Conservation (phyloP, 768 basidiomycete genomes). For the Agrocybe chaxingu region DNA sequence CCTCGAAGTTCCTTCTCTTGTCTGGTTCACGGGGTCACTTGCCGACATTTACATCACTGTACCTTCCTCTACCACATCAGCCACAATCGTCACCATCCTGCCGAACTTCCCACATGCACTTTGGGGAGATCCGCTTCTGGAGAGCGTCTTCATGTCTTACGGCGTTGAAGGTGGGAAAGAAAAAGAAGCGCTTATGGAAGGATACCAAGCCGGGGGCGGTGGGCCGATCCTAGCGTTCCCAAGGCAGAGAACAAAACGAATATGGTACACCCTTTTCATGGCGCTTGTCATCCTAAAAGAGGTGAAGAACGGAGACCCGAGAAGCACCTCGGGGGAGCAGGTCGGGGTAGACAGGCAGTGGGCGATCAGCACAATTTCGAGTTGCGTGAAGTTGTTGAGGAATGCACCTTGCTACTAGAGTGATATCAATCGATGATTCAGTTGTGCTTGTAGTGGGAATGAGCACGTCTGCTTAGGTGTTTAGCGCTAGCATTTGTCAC, state of each 20-base stretch:
- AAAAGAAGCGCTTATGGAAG: slow-evolving; percentile 48
- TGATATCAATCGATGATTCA: too few species aligned
- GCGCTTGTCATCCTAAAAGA: slow-evolving; percentile 52
- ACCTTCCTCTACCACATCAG: slow-evolving; percentile 18
- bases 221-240: slow-evolving; percentile 49
- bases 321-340: background rate
- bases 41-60: slow-evolving; percentile 55
- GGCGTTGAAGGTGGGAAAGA: slow-evolving; percentile 30
- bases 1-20: slow-evolving; percentile 63
- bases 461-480: too few species aligned
- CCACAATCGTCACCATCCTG: slow-evolving; percentile 42
- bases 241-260: slow-evolving; percentile 70
- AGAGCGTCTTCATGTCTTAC: slow-evolving; percentile 54
- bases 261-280: slow-evolving; percentile 74
- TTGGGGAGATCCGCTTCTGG: slow-evolving; percentile 78
- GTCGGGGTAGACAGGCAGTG: slow-evolving; percentile 27
- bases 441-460: too few species aligned
- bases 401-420: slow-evolving; percentile 47
- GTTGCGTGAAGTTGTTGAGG: slow-evolving; percentile 39
- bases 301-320: slow-evolving; percentile 9
- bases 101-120: slow-evolving; percentile 52
- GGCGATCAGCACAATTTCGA: slow-evolving; percentile 40
- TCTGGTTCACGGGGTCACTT: slow-evolving; percentile 61
- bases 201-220: slow-evolving; percentile 52
- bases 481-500: too few species aligned